Conservation (phyloP, 768 basidiomycete genomes). For the Amanita phalloides region DNA sequence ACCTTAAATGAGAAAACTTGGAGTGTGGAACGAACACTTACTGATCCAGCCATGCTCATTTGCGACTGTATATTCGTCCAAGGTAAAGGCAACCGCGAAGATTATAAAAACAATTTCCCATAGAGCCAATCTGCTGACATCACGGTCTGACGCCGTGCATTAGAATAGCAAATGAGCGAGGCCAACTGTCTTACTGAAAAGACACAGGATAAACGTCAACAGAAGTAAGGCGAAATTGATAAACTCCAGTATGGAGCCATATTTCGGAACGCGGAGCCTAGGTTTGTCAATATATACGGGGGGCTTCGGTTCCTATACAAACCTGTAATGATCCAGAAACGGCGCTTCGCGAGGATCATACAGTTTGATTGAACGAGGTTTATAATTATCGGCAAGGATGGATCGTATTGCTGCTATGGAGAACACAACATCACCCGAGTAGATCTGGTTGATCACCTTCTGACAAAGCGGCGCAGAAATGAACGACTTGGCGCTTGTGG, state of each 20-base stretch:
- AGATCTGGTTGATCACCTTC: constrained; percentile 79
- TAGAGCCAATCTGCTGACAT: constrained; percentile 34
- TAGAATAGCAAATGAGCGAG: constrained; percentile 1
- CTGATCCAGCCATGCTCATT: constrained; percentile 85
- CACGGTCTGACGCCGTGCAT: constrained; percentile 34
- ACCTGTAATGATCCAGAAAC: constrained; percentile 81
- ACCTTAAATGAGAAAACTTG: neutral
- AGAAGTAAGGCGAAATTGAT: constrained; percentile 63
- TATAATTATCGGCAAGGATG: constrained; percentile 87
- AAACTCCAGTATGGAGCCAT: constrained; percentile 69
- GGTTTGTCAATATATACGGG: constrained; percentile 5
- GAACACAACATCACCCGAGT: constrained; percentile 68
- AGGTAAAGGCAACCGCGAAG: constrained; percentile 64
- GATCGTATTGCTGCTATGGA: constrained; percentile 53
- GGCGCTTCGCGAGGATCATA: constrained; percentile 60
- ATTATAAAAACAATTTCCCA: constrained; percentile 72
- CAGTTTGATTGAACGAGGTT: constrained; percentile 59
- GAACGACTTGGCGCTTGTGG: constrained; percentile 76
- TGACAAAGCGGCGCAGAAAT: constrained; percentile 78
- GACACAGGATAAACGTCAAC: constrained; percentile 60
- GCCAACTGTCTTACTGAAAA: constrained; percentile 46
- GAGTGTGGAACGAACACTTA: constrained; percentile 25
- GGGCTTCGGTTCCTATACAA: neutral
- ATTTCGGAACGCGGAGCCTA: constrained; percentile 75
- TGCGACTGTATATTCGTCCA: constrained; percentile 83